Percentiles rank a stretch among this genome's conserved stretches.
Evolutionary conservation across 2,329 filamentous ascomycete genomes (phyloP).

Genomic region (Calonectria montana): DNA sequence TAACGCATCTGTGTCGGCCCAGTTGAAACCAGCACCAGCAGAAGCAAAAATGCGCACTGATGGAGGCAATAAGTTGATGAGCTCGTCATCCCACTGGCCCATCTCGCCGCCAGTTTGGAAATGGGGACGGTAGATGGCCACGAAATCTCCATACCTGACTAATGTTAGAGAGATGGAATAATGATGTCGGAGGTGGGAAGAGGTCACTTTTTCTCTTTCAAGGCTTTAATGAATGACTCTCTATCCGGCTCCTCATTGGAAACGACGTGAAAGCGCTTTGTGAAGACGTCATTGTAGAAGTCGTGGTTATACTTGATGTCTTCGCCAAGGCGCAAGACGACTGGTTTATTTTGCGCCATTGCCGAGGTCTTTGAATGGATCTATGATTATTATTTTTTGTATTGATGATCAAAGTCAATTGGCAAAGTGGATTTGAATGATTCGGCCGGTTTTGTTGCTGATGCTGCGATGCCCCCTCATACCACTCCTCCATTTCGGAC

Average conservation of each 20-base stretch:
- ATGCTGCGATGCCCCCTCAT: not conserved
- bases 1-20: constrained; percentile 66
- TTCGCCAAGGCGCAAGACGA: constrained; percentile 51
- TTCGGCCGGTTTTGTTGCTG: not conserved
- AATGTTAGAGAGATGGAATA: not conserved
- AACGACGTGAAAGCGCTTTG: constrained; percentile 53
- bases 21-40: constrained; percentile 72
- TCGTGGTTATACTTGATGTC: constrained; percentile 60
- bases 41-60: constrained; percentile 69
- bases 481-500: not conserved
- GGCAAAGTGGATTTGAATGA: too few species aligned
- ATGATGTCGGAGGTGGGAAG: not conserved
- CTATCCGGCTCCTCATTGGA: constrained; percentile 50
- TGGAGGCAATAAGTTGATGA: constrained; percentile 63
- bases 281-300: constrained; percentile 52
- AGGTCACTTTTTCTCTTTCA: constrained; percentile 48
- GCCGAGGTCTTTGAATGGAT: too few species aligned
- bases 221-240: constrained; percentile 51
- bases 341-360: constrained; percentile 30
- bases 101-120: constrained; percentile 73
- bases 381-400: not conserved
- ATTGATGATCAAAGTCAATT: too few species aligned
- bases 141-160: constrained; percentile 38
- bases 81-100: constrained; percentile 68
- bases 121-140: constrained; percentile 66